Percentiles rank a stretch among this genome's conserved stretches.
These are phyloP conservation scores for Oropetium thomaeum DNA, from an alignment of 176 grass and related monocot genomes.

Conservation along the genomic window DNA sequence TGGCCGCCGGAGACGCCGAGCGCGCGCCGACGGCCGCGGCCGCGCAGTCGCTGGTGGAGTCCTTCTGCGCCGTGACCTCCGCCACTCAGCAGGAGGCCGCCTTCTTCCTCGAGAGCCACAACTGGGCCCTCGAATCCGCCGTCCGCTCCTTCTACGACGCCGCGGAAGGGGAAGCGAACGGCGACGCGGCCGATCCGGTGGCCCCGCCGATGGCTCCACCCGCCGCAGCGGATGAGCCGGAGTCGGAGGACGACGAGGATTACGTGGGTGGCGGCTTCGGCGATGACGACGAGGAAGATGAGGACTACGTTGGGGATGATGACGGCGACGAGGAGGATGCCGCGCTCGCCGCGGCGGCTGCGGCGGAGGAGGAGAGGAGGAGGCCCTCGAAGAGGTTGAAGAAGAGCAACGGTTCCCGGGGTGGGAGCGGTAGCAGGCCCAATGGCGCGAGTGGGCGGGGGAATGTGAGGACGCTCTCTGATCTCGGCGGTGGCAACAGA, in stretches of 20 bases:
- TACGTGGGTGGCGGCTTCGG: constrained; percentile 26
- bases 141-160: constrained; percentile 71
- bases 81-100: constrained; percentile 61
- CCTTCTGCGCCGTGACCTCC: constrained; percentile 71
- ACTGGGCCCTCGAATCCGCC: constrained; percentile 73
- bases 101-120: constrained; percentile 86
- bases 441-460: constrained; percentile 25
- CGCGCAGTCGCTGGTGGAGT: constrained; percentile 45
- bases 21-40: constrained; percentile 39
- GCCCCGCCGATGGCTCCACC: constrained; percentile 18
- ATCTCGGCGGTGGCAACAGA: constrained; percentile 43
- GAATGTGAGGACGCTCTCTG: constrained; percentile 48
- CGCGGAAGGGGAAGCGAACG: constrained; percentile 13
- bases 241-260: constrained; percentile 37
- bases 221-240: neutral
- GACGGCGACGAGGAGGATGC: constrained; percentile 39
- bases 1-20: constrained; percentile 34
- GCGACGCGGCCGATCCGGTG: constrained; percentile 21
- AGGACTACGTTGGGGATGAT: constrained; percentile 16
- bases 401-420: constrained; percentile 21
- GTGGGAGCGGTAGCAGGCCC: constrained; percentile 20
- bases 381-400: constrained; percentile 41
- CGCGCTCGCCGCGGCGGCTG: constrained; percentile 24
- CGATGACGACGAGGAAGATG: constrained; percentile 37
- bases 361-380: constrained; percentile 33